Conservation (phyloP, 805 yeast species). For the Myxozyma nipponensis region DNA sequence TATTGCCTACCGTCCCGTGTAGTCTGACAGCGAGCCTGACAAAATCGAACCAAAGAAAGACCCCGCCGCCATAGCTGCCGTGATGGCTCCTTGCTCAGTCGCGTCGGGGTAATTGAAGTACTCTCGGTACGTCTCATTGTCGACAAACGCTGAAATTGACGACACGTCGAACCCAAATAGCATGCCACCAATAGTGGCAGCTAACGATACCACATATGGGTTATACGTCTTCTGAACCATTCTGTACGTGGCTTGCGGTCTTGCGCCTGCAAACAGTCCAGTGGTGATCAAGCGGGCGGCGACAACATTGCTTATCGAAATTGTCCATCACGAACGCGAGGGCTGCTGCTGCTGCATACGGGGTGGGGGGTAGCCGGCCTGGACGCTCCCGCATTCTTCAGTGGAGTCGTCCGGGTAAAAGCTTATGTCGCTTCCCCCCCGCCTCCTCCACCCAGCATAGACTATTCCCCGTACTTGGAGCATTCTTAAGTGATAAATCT, state of each 20-base stretch:
- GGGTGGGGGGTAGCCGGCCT: neutral
- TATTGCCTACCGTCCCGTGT: constrained; percentile 60
- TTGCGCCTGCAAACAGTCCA: too few species aligned
- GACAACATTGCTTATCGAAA: too few species aligned
- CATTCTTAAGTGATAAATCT: too few species aligned
- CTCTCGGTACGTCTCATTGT: constrained; percentile 71
- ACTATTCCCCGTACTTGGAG: too few species aligned
- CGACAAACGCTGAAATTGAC: constrained; percentile 86
- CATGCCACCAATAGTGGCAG: constrained; percentile 72
- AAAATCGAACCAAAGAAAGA: constrained; percentile 63
- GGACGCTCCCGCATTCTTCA: neutral
- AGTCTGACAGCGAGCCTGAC: constrained; percentile 50
- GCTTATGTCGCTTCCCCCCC: too few species aligned
- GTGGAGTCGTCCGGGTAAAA: neutral
- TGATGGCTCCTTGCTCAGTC: constrained; percentile 77
- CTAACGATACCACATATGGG: constrained; percentile 50
- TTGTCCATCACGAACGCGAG: too few species aligned
- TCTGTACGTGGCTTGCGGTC: neutral
- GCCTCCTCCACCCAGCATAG: too few species aligned
- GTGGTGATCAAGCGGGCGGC: too few species aligned
- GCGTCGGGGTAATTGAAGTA: constrained; percentile 54
- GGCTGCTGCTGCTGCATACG: neutral
- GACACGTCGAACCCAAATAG: constrained; percentile 95
- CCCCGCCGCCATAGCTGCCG: constrained; percentile 72
- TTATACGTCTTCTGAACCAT: constrained; percentile 45